Base-by-base conservation (phyloP, 108 stramenopile species). In the Aurantiochytrium sp. region DNA sequence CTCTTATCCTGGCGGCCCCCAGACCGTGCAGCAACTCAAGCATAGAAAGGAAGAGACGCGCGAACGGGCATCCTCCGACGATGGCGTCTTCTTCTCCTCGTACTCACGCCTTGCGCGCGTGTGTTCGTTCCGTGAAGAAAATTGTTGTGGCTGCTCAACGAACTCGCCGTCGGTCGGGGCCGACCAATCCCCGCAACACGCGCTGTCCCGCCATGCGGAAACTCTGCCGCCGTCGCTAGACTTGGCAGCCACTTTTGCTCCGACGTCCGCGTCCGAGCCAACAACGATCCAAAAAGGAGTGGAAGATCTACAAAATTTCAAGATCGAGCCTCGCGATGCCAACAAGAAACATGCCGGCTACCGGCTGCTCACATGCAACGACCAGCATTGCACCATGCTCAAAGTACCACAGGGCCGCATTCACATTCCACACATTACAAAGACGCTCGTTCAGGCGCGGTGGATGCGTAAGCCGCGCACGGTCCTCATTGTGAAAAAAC, bases 401-500 rank as follows among this genome's bases (percentile, higher is more conserved):
- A 23, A 83, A 45, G 23, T 83, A 0, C 76, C 49, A 6, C 51
- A 47, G 25, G 76, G 76, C 25, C 76, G 45, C n/a, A 53, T 83
- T 12, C 76, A 83, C 76, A 53, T 83, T 83, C 76, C 76, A 0
- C 76, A 83, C 51, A 47, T 83, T 4, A 83, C 76, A 12, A 83
- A 83, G 76, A 83, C 51, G 51, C 76, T 83, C 51, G 76, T 83
- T 6, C 45, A 83, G 76, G 45, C 49, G 25, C 19, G 51, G 76
- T 83, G 76, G 76, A 83, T 83, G 51, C 76, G 76, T 3, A 53
- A 47, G 51, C 76, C 76, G 76, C 76, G 76, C 10, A 83, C 76
- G 76, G 76, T 83, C 19, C 51, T 83, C 0, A 47, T 83, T 18
- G 76, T 83, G 25, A 83, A 83, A 28, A 83, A 83, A 35, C 76